Percentiles rank a stretch among this genome's conserved stretches.
Evolutionary conservation across 148 eudicot species (phyloP).

Genomic region (Camellia sinensis): DNA sequence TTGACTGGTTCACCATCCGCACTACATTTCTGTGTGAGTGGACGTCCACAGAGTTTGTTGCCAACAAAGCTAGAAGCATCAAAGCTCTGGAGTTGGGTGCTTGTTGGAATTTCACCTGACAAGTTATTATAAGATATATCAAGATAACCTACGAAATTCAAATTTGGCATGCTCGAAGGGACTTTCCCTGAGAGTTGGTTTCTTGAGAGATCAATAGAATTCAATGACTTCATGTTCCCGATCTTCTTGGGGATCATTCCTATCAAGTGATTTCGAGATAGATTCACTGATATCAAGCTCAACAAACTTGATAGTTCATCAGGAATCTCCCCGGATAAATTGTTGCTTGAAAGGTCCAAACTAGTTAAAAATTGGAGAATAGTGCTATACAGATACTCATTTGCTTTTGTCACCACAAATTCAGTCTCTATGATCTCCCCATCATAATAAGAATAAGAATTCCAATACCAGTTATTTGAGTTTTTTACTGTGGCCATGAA

Average conservation of each 20-base stretch:
- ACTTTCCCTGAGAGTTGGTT: background rate
- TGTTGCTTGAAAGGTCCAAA: background rate
- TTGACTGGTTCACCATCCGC: too few relatives aligned
- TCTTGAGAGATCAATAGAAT: background rate
- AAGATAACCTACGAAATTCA: background rate
- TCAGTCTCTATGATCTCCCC: background rate
- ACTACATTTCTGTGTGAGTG: background rate
- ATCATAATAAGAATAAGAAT: too few relatives aligned
- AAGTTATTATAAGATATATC: background rate
- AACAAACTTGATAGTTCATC: background rate
- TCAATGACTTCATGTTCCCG: background rate
- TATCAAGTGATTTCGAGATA: background rate
- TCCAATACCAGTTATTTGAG: too few relatives aligned
- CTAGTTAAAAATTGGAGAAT: background rate
- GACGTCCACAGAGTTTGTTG: background rate
- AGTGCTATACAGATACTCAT: background rate
- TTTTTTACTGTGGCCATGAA: background rate
- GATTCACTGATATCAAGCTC: background rate
- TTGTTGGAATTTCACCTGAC: background rate
- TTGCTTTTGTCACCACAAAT: background rate
- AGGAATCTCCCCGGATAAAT: background rate
- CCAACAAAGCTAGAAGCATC: background rate
- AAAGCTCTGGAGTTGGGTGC: background rate
- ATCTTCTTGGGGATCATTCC: background rate
- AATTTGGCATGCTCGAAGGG: background rate